Evolutionary conservation across 768 basidiomycete genomes (phyloP).

Genomic region (Termitomyces sp.): DNA sequence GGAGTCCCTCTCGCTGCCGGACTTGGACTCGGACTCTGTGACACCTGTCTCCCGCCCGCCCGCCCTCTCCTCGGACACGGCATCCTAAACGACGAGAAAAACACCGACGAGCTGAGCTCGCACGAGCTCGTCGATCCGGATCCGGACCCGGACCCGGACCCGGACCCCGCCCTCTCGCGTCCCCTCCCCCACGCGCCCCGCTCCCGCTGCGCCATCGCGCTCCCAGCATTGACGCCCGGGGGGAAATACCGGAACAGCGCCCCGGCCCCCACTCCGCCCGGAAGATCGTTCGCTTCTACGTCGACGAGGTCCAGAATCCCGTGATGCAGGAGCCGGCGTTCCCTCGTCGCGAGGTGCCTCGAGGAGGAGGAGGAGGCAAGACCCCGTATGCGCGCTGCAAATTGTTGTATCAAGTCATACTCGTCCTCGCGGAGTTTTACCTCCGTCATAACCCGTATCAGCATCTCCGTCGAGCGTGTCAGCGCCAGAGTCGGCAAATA

Average conservation of each 20-base stretch:
- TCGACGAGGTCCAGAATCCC: constrained; percentile 49
- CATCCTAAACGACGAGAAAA: constrained; percentile 14
- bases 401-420: constrained; percentile 65
- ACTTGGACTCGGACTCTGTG: constrained; percentile 3
- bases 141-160: too few species aligned
- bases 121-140: constrained; percentile 23
- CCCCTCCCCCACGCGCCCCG: not conserved
- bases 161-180: constrained; percentile 38
- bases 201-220: not conserved
- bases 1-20: constrained; percentile 8
- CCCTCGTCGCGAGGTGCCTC: constrained; percentile 57
- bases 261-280: constrained; percentile 8
- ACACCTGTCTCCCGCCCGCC: not conserved
- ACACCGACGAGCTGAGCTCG: constrained; percentile 5
- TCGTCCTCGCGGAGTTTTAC: constrained; percentile 86
- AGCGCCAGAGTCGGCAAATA: constrained; percentile 63
- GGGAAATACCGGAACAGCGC: constrained; percentile 6
- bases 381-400: constrained; percentile 55
- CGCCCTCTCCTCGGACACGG: not conserved
- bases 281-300: constrained; percentile 19
- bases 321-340: constrained; percentile 68
- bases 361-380: constrained; percentile 47
- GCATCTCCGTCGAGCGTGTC: constrained; percentile 59
- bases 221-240: constrained; percentile 3
- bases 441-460: constrained; percentile 75